Evolutionary conservation across 169 alveolate species (phyloP), one percentile per base, ranked within the genome.

Genomic region (Theileria equi): DNA sequence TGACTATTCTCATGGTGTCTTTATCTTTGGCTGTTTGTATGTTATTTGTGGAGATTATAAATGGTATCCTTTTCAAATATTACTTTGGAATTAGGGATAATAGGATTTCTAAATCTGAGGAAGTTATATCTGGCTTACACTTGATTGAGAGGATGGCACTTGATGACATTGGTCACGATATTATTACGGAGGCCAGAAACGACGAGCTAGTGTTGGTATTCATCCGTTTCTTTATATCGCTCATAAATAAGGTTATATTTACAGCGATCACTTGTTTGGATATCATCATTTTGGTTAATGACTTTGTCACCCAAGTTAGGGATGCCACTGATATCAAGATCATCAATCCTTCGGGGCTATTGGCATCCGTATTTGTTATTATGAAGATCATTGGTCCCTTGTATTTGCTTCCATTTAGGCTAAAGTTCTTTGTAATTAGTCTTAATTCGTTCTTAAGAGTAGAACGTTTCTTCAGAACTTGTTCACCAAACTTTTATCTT

Each of bases 401-500:
- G 17, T 44, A 53, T 41, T 50, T 48, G 21, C 16, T 74, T 16
- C 84, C 67, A 19, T 45, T 45, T 19, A 21, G 64, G 21, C 19
- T 72, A 25, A 72, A 40, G 17, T 19, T 36, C 13, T 5, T 62
- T 47, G 55, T 52, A 1, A 55, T 58, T 11, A 47, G 64, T 1
- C 35, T 49, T 13, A 28, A 62, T 13, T 62, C 84, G 10, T n/a
- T 23, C 13, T 26, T 53, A 16, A 53, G 84, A 16, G 65, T 74
- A 3, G 59, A 54, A 21, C 35, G 35, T 16, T 74, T 52, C 45
- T 3, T 62, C 2, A 43, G 25, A 19, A 45, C 21, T 25, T 74
- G 66, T 25, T 65, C 84, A 0, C 84, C 84, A 0, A 74, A 74
- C 52, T 74, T 38, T 41, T 74, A 74, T 32, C 23, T 53, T 8